Evolutionary conservation across 2,329 filamentous ascomycete genomes (phyloP), one percentile per base, ranked within the genome.

Genomic region (Alternaria burnsii): DNA sequence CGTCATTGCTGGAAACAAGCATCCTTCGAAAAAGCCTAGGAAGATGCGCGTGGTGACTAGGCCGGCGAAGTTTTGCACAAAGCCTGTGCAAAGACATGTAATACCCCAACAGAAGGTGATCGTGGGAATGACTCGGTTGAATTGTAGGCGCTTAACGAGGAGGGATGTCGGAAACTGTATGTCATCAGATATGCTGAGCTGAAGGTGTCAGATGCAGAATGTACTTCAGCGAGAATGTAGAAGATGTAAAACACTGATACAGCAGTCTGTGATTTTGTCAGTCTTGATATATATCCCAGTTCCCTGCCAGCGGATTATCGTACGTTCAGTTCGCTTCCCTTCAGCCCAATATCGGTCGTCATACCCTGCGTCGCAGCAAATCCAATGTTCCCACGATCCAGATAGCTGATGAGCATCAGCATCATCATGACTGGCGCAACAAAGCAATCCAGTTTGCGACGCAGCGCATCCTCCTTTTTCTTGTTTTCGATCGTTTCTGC

Each of bases 81-180:
- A 62, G 7, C 71, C 68, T 14, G 70, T 71, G 41, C 66, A 72
- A 4, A 66, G 69, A 32, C 64, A 59, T 4, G 69, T 83, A 7
- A 82, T 75, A 16, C 91, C 91, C 63, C 63, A 65, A 16, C 57
- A 61, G 88, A 90, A 87, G 0, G 85, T 83, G 67, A 85, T 85
- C 1, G 59, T 61, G 0, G 73, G 73, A 2, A 75, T 76, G 0
- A 75, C 74, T 14, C 73, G 68, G 24, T 76, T 74, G 62, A 76
- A 77, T 18, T 76, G 73, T 6, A 77, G 67, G 2, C 74, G 64
- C 30, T 77, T 76, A 11, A 76, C 74, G 2, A 73, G 58, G 7
- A 77, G 48, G 2, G 75, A 76, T 0, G 74, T 75, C 2, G 74
- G 73, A 30, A 77, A 76, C 69, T 74, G 20, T n/a, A 1, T 12